A percentile compares a stretch with the other conserved stretches of the same genome.
Evolutionary conservation across 2,329 filamentous ascomycete genomes (phyloP).

Genomic region (Cladosporium velox): DNA sequence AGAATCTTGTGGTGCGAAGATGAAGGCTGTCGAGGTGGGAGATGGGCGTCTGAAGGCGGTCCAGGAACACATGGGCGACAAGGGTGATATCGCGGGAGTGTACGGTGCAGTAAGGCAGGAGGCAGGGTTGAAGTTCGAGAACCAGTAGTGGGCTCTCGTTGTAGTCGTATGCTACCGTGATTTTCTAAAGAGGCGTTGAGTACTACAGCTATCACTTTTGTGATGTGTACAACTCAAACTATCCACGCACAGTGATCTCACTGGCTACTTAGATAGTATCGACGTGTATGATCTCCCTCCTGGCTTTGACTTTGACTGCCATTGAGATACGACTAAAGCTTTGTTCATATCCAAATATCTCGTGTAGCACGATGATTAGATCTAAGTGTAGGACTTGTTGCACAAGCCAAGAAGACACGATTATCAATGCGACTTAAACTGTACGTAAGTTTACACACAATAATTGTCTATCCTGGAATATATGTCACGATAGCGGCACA

Average conservation of each 20-base stretch:
- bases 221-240: neutral
- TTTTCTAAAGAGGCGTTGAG: neutral
- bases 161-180: neutral
- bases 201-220: neutral
- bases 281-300: neutral
- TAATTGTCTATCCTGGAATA: neutral
- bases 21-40: conserved; percentile 67
- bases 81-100: conserved; percentile 77
- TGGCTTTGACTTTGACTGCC: neutral
- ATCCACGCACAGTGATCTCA: neutral
- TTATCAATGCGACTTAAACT: neutral
- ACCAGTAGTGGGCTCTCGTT: conserved; percentile 19
- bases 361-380: neutral
- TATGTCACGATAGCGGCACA: neutral
- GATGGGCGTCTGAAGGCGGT: conserved; percentile 70
- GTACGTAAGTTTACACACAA: neutral
- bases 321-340: neutral
- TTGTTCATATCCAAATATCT: neutral
- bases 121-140: conserved; percentile 71
- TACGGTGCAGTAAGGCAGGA: conserved; percentile 79
- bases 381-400: neutral
- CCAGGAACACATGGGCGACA: conserved; percentile 67
- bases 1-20: conserved; percentile 58
- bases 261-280: neutral
- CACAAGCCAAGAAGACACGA: neutral